Base-by-base conservation (phyloP, 441 rosid species). In the Lepidium campestre region DNA sequence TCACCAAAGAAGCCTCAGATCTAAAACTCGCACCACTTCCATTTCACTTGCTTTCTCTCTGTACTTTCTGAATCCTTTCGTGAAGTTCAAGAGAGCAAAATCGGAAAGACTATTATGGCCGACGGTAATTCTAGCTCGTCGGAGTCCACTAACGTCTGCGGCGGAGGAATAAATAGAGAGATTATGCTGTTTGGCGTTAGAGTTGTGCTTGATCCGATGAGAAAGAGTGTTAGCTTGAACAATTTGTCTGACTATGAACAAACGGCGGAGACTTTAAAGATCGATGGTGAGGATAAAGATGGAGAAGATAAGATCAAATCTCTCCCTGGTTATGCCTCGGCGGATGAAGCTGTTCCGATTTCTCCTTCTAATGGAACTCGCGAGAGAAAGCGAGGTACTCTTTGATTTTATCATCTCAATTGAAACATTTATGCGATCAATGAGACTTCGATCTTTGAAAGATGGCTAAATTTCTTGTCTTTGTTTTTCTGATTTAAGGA, bases 221-320 rank as follows among this genome's bases (percentile, higher is more conserved):
- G 98, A 77, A 93, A 90, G 75, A 77, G 91, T 37, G 98, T 90
- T 12, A 93, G 98, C 65, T 79, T 93, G 84, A 93, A 89, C 77
- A 81, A 93, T 68, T 75, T 93, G 44, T 83, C 96, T 29, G 88
- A 93, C 72, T 92, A 92, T 10, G 86, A 84, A 57, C 90, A 82
- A 9, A 81, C 52, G 45, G 80, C 58, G 0, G 86, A 74, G 31
- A 55, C 44, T 13, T 65, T 50, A 31, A 67, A 59, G 58, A 50
- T 23, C 34, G 47, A 14, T 49, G 47, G 40, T 50, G 83, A 57
- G 1, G 46, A 57, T 57, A 2, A 76, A 10, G 54, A 29, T 7
- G 75, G 35, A 27, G 64, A 52, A 15, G 50, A 46, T 2, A 60
- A 54, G 34, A 78, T 79, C 72, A 85, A 63, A 5, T 68, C 78